phyloP scores from a whole-genome alignment of 1,284 basidiomycete species.

The Wallemia ichthyophaga region DNA sequence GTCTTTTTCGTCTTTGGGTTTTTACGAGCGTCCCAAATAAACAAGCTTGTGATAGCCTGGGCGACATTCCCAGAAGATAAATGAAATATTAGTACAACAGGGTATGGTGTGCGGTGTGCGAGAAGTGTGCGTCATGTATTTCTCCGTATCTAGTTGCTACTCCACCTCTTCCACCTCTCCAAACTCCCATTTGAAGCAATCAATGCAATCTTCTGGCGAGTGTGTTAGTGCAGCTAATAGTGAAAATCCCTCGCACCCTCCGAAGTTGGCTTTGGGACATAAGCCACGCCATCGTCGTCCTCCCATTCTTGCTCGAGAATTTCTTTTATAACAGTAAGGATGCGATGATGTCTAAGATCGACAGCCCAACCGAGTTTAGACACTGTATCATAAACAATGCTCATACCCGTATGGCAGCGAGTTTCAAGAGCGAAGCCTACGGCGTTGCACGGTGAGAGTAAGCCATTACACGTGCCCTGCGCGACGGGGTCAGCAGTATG shows the following conservation, averaged over 20 bases:
- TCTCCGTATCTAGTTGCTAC: too few relatives aligned
- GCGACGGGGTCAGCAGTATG: conserved; percentile 23
- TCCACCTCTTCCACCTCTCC: background rate
- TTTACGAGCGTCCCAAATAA: background rate
- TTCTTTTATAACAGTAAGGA: conserved; percentile 14
- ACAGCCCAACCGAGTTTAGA: conserved; percentile 15
- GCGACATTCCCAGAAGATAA: background rate
- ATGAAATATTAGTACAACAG: background rate
- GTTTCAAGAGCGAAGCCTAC: conserved; percentile 17
- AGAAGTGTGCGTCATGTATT: too few relatives aligned
- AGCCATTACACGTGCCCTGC: conserved; percentile 19
- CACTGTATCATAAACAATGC: conserved; percentile 17
- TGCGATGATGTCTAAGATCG: conserved; percentile 15
- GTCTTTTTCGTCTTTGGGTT: background rate
- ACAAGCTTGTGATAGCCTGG: background rate
- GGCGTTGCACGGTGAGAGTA: conserved; percentile 10
- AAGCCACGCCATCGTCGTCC: conserved; percentile 2
- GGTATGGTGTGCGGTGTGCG: background rate
- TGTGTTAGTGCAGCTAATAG: background rate
- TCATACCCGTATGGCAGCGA: conserved; percentile 16
- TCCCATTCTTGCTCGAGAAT: conserved; percentile 17
- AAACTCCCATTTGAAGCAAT: conserved; percentile 11
- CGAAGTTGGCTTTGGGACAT: conserved; percentile 8
- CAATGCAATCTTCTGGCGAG: conserved; percentile 7
- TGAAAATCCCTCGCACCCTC: conserved; percentile 1